A percentile compares a stretch with the other conserved stretches of the same genome.
Conservation (phyloP, 371 early-diverging fungal genomes). For the Mortierella sp. region DNA sequence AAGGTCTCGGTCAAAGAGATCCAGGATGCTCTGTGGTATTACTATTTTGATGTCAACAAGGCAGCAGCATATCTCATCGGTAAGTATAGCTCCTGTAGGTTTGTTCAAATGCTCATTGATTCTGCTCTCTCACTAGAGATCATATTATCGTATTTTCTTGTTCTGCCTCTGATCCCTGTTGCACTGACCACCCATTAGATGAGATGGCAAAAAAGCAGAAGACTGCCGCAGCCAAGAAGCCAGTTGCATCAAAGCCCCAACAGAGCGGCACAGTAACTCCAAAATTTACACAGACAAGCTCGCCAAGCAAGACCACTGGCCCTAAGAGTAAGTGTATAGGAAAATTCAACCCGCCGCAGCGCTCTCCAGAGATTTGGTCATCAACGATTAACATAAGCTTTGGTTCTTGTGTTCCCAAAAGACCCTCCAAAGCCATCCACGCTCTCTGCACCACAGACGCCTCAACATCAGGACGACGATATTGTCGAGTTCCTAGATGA, state of each 20-base stretch:
- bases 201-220: conserved; percentile 59
- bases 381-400: conserved; percentile 16
- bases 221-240: conserved; percentile 53
- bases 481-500: conserved; percentile 59
- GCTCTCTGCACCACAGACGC: conserved; percentile 3
- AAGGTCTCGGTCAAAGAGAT: conserved; percentile 64
- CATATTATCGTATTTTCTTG: conserved; percentile 3
- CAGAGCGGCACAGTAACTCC: conserved; percentile 34
- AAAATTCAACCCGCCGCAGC: too few relatives aligned
- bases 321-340: conserved; percentile 33
- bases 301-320: conserved; percentile 14
- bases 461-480: conserved; percentile 48
- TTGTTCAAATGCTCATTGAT: not conserved
- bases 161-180: too few relatives aligned
- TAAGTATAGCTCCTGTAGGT: conserved; percentile 53
- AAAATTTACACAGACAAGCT: too few relatives aligned
- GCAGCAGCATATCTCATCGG: conserved; percentile 68
- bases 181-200: too few relatives aligned
- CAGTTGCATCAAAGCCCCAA: conserved; percentile 40
- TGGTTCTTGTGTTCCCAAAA: conserved; percentile 5
- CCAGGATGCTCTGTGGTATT: conserved; percentile 74
- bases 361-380: not conserved
- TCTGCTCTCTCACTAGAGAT: too few relatives aligned
- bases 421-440: conserved; percentile 12
- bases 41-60: conserved; percentile 68